Evolutionary conservation across 306 rosid species (phyloP), one percentile per base, ranked within the genome.

Genomic region (Sphenostylis stenocarpa): DNA sequence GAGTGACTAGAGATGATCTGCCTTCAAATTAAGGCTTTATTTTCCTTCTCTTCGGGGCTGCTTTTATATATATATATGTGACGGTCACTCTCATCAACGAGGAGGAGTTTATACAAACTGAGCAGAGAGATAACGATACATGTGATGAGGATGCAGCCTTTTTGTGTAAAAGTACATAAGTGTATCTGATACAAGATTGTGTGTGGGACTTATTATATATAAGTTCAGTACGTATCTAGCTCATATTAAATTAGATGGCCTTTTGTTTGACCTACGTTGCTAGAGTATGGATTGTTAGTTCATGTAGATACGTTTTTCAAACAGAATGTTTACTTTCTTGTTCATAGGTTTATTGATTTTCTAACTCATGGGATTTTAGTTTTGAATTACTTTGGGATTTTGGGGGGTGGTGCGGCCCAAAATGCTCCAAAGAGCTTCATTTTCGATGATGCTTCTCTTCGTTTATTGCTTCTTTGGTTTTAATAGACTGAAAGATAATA

Each of bases 251-350:
- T 34, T 80, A 83, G 86, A 75, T 74, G 63, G 64, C 70, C 69
- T 49, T 82, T 63, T 82, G 78, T 33, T 34, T 43, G 2, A 56
- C 24, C 1, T 24, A 43, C 55, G 56, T 45, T 53, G 29, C 7
- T 72, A 80, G 80, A 78, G 83, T 83, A 73, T 58, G 28, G 17
- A 38, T 78, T 58, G 60, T 74, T 76, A 73, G 77, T 73, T 83
- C 43, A 53, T 45, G 36, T 49, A 7, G 71, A 57, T 68, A 58
- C 23, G 53, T 57, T 36, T 64, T 21, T 47, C 19, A 31, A 52
- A 45, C 16, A 4, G 11, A 10, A 33, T 17, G 8, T 71, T 8
- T 17, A 5, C 47, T 21, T 20, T 48, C 14, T 49, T 60, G 7
- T 49, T 14, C 14, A 55, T 39, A 60, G 29, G 17, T 43, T 64